Evolutionary conservation across 306 rosid genomes (phyloP), one percentile per base, ranked within the genome.

Genomic region (Cicer chorassanicum): DNA sequence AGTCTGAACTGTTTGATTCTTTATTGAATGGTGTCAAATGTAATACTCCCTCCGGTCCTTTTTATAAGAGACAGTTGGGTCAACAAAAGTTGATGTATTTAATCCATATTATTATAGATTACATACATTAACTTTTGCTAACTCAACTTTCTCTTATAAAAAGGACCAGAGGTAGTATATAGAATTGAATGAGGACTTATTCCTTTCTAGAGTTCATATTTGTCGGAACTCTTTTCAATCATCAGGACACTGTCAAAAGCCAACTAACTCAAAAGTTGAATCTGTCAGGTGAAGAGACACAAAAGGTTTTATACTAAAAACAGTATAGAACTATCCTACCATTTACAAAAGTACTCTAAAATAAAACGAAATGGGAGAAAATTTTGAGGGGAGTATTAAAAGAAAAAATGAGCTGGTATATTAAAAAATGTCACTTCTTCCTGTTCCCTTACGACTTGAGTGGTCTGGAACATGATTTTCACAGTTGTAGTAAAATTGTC

Each of bases 1-100:
- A 51, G 73, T 65, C 51, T 63, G 44, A 29, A 24, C 44, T 60
- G 66, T 34, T 24, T 62, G 71, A 78, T 59, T 70, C 38, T 78
- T 59, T 6, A 21, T 69, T 69, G 71, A 61, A 60, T 50, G 60
- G 61, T 79, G 65, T 51, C 50, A 63, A 44, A 61, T 9, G 73
- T 24, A 44, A 42, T 76, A 51, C 44, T 29, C 3, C 36, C 36
- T 29, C 36, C 3, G 5, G 36, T 29, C 36, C 36, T 29, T 29
- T 29, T 29, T 29, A 29, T 29, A 29, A 29, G 5, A 29, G 36
- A 0, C 36, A 29, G 36, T 29, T 29, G 36, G 5, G 36, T 29
- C 36, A 29, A 29, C 36, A 29, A 29, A 19, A 4, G 5, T 4
- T 29, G 5, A 29, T 29, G 36, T 29, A 29, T 29, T 3, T 29